phyloP scores from a whole-genome alignment of 768 basidiomycete genomes.

The Lentinus brumalis region DNA sequence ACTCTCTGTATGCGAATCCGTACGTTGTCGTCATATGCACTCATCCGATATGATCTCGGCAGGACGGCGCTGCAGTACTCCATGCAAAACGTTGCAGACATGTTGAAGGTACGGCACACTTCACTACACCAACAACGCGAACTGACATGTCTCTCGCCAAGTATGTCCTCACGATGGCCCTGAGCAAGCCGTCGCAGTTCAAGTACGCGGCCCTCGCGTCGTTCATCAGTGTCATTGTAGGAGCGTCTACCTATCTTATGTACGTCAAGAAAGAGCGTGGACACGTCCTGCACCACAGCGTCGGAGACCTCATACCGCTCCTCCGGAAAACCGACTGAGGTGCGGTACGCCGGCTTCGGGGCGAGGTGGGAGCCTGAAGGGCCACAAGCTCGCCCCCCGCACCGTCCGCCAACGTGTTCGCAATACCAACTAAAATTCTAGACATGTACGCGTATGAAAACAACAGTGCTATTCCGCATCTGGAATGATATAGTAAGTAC shows the following conservation, averaged over 20 bases:
- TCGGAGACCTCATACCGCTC: constrained; percentile 19
- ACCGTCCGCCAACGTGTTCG: neutral
- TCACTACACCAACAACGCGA: neutral
- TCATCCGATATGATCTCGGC: neutral
- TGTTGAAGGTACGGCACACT: constrained; percentile 23
- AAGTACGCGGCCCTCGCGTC: constrained; percentile 38
- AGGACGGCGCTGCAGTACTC: constrained; percentile 38
- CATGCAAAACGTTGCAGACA: constrained; percentile 35
- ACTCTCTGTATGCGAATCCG: constrained; percentile 43
- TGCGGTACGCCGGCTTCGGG: too few relatives aligned
- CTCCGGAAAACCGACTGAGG: neutral
- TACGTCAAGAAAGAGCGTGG: constrained; percentile 37
- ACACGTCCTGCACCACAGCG: constrained; percentile 31
- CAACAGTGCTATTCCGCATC: neutral
- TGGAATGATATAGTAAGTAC: constrained; percentile 6
- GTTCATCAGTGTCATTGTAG: constrained; percentile 32
- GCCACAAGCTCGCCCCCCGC: too few relatives aligned
- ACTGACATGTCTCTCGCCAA: neutral
- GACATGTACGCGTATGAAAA: neutral
- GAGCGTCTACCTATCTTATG: constrained; percentile 32
- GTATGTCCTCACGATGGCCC: constrained; percentile 38
- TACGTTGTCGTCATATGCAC: neutral
- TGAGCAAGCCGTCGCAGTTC: constrained; percentile 37
- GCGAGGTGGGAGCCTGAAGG: too few relatives aligned
- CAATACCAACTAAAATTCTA: neutral